Evolutionary conservation across 257 asterid genomes (phyloP).

Genomic region (Penstemon newberryi): DNA sequence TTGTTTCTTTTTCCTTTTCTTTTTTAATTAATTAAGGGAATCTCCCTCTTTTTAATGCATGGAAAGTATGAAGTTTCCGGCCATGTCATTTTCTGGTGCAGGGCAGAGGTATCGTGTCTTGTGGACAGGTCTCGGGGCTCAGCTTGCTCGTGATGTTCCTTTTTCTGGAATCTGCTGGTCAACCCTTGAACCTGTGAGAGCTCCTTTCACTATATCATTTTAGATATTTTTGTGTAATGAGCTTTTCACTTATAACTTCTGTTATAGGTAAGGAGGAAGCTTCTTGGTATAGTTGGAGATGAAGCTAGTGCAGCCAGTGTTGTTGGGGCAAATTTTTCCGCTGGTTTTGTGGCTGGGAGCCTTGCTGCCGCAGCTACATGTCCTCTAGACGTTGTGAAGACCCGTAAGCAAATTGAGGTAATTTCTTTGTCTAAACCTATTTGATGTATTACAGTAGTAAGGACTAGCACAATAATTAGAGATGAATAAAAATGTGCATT

Average conservation of each 20-base stretch:
- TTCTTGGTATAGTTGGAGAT: constrained; percentile 69
- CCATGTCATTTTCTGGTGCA: constrained; percentile 38
- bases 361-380: constrained; percentile 99
- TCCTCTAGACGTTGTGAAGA: constrained; percentile 97
- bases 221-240: constrained; percentile 5
- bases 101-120: constrained; percentile 77
- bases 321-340: constrained; percentile 81
- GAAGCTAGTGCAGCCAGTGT: constrained; percentile 58
- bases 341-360: constrained; percentile 94
- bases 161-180: constrained; percentile 98
- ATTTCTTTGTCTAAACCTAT: constrained; percentile 13
- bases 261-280: constrained; percentile 64
- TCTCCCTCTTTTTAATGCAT: constrained; percentile 8
- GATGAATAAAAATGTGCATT: too few relatives aligned
- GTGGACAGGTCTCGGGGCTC: constrained; percentile 99
- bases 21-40: not conserved
- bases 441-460: not conserved
- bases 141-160: constrained; percentile 99
- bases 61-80: constrained; percentile 12
- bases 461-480: not conserved
- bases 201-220: constrained; percentile 19
- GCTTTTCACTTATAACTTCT: constrained; percentile 15
- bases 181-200: constrained; percentile 84
- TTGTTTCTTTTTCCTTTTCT: not conserved
- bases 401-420: constrained; percentile 98